phyloP scores from a whole-genome alignment of 2,329 filamentous ascomycete species.

The Zymoseptoria tritici region DNA sequence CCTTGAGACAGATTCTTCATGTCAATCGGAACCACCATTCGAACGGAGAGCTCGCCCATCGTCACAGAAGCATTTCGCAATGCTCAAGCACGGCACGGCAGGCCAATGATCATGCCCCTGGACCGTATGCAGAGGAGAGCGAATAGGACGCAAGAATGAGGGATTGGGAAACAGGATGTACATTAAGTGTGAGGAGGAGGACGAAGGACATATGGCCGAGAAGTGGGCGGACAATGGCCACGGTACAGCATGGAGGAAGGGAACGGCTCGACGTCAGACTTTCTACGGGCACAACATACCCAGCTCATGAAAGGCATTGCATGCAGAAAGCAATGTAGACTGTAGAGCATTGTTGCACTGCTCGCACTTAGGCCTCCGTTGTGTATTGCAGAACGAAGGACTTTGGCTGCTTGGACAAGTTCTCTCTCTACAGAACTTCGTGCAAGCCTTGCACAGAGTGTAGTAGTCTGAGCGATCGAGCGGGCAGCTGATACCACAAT shows the following conservation, averaged over 20 bases:
- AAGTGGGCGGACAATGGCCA: not conserved
- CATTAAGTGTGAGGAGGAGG: not conserved
- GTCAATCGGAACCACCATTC: slow-evolving; percentile 94
- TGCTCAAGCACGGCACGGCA: slow-evolving; percentile 51
- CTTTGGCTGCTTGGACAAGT: not conserved
- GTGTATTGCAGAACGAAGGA: not conserved
- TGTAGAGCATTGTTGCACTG: not conserved
- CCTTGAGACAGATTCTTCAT: slow-evolving; percentile 70
- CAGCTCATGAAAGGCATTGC: not conserved
- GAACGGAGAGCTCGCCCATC: slow-evolving; percentile 76
- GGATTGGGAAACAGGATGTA: not conserved
- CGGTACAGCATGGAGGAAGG: not conserved
- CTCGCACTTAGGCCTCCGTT: not conserved
- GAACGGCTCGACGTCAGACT: not conserved
- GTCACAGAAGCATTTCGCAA: slow-evolving; percentile 67
- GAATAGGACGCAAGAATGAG: slow-evolving; percentile 2
- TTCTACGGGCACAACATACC: not conserved
- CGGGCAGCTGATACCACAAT: not conserved
- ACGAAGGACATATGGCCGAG: not conserved
- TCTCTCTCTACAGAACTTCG: not conserved
- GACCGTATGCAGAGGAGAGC: slow-evolving; percentile 26
- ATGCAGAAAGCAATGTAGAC: not conserved
- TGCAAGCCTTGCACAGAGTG: not conserved
- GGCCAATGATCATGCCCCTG: slow-evolving; percentile 61
- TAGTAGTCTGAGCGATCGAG: not conserved